phyloP scores from a whole-genome alignment of 176 grass and related monocot species.

The Neostapfia colusana region DNA sequence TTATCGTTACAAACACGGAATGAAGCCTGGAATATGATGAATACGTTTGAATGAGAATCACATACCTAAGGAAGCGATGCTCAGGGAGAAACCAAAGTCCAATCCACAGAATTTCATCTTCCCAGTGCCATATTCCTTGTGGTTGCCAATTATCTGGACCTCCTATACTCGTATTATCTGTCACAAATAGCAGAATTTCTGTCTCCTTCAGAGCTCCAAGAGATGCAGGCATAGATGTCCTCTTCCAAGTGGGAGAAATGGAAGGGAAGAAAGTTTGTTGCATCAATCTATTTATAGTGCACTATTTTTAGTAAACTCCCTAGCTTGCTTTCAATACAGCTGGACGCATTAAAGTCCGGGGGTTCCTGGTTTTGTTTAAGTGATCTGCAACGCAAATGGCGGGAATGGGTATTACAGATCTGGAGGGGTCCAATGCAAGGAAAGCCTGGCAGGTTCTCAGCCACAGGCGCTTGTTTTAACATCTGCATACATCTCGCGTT shows the following conservation, averaged over 20 bases:
- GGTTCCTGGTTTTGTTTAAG: conserved; percentile 35
- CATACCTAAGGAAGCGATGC: conserved; percentile 49
- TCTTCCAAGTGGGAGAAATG: conserved; percentile 49
- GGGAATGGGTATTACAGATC: conserved; percentile 10
- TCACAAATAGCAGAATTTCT: conserved; percentile 25
- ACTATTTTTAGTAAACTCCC: conserved; percentile 42
- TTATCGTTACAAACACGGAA: background rate
- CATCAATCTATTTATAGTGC: conserved; percentile 51
- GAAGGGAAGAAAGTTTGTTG: conserved; percentile 35
- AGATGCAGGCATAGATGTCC: conserved; percentile 34
- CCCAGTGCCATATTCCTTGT: conserved; percentile 18
- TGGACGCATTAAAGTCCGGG: conserved; percentile 26
- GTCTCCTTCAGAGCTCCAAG: conserved; percentile 28
- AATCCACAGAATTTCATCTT: conserved; percentile 35
- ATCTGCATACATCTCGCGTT: background rate
- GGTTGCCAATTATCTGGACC: conserved; percentile 20
- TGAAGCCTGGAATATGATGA: background rate
- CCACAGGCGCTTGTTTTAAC: conserved; percentile 9
- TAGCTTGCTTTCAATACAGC: conserved; percentile 30
- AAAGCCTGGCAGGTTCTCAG: conserved; percentile 4
- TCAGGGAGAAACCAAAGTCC: background rate
- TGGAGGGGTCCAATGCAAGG: background rate
- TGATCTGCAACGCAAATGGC: conserved; percentile 31
- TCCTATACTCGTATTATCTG: conserved; percentile 34
- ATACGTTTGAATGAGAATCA: background rate